These are phyloP conservation scores for Saccharum spontaneum DNA, from an alignment of 176 grass and related monocot genomes.

Conservation along the genomic window DNA sequence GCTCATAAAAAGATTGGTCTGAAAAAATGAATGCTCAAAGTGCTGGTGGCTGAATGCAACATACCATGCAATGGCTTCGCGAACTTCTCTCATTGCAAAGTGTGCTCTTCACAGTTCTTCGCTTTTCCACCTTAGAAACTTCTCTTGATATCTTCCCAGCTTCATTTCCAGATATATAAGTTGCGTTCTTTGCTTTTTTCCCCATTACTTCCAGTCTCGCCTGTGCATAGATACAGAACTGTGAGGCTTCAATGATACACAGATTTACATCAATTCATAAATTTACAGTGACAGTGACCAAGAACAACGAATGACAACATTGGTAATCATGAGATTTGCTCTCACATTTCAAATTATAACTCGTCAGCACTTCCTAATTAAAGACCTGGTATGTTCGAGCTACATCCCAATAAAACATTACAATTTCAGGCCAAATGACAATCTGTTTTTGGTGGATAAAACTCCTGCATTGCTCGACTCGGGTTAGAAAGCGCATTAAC, in stretches of 20 bases:
- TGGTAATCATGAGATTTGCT: not conserved
- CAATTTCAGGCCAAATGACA: not conserved
- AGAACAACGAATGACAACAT: not conserved
- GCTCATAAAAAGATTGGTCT: not conserved
- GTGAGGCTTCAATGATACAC: slow-evolving; percentile 24
- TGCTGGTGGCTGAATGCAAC: slow-evolving; percentile 20
- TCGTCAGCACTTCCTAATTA: not conserved
- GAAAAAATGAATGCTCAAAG: slow-evolving; percentile 1
- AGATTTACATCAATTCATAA: not conserved
- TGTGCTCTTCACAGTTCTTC: slow-evolving; percentile 75
- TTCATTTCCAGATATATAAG: slow-evolving; percentile 82
- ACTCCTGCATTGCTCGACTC: not conserved
- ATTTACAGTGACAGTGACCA: not conserved
- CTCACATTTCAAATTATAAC: not conserved
- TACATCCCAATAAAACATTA: not conserved
- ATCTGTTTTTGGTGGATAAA: not conserved
- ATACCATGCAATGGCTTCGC: slow-evolving; percentile 84
- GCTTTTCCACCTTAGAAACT: slow-evolving; percentile 89
- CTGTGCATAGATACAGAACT: slow-evolving; percentile 39
- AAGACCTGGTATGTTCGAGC: not conserved
- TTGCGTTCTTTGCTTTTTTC: slow-evolving; percentile 92
- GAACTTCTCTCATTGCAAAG: slow-evolving; percentile 95
- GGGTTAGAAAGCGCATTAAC: not conserved
- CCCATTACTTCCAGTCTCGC: slow-evolving; percentile 78
- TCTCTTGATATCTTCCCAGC: slow-evolving; percentile 76